Percentiles rank a stretch among this genome's conserved stretches.
Evolutionary conservation across 208 protist species (phyloP).

Genomic region (Trypanosoma avium): DNA sequence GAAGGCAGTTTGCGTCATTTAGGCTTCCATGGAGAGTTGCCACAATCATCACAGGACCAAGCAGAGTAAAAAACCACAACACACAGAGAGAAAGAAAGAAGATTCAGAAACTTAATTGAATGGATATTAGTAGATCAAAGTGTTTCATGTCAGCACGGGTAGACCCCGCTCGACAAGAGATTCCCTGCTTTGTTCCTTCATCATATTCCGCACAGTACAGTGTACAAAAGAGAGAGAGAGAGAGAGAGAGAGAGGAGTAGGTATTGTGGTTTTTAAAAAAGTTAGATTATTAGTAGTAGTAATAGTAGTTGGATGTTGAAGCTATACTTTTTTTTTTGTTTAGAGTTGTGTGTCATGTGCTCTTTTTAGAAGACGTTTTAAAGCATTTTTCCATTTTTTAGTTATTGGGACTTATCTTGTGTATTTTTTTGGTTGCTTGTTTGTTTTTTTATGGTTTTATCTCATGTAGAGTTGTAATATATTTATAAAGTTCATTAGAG

Average conservation of each 20-base stretch:
- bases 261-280: too few species aligned
- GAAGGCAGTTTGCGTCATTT: conserved; percentile 24
- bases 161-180: conserved; percentile 20
- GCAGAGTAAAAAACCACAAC: background rate
- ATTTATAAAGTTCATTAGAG: too few species aligned
- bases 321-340: too few species aligned
- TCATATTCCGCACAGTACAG: background rate
- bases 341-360: too few species aligned
- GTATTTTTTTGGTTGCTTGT: too few species aligned
- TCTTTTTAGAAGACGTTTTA: too few species aligned
- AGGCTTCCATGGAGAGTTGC: conserved; percentile 30
- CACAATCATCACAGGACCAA: conserved; percentile 25
- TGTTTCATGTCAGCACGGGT: conserved; percentile 19
- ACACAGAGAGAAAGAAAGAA: background rate
- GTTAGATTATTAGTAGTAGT: too few species aligned
- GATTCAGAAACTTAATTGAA: conserved; percentile 14
- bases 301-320: too few species aligned
- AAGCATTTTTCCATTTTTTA: too few species aligned
- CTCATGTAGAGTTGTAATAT: too few species aligned
- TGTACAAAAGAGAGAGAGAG: background rate
- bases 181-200: conserved; percentile 8
- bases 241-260: background rate
- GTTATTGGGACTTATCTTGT: too few species aligned
- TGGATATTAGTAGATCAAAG: conserved; percentile 24
- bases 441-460: too few species aligned